Percentiles rank a stretch among this genome's conserved stretches.
Evolutionary conservation across 345 rosid species (phyloP).

Genomic region (Dipteronia dyeriana): DNA sequence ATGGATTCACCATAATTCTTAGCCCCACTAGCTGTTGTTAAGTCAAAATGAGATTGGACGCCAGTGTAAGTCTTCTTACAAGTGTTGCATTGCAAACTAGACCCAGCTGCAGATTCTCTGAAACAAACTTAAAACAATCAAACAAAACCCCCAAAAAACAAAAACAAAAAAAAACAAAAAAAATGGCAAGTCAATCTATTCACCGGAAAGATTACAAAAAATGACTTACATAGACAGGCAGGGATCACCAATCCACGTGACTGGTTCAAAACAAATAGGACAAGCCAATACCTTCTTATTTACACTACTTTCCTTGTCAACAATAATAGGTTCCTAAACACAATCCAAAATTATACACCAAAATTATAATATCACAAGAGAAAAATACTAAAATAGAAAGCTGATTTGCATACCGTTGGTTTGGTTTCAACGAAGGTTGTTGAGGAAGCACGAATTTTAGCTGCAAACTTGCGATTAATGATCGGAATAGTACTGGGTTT

Average conservation of each 20-base stretch:
- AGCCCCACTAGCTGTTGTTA: conserved; percentile 58
- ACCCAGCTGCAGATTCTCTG: conserved; percentile 48
- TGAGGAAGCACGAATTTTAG: conserved; percentile 48
- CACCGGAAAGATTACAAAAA: not conserved
- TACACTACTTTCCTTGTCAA: conserved; percentile 29
- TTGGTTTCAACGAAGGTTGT: conserved; percentile 47
- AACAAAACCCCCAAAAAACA: not conserved
- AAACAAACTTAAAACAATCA: conserved; percentile 19
- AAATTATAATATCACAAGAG: not conserved
- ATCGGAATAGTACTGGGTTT: not conserved
- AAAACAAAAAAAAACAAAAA: not conserved
- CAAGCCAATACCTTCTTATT: conserved; percentile 58
- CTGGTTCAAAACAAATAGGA: conserved; percentile 70
- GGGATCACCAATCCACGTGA: conserved; percentile 36
- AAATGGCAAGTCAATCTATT: not conserved
- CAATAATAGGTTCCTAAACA: conserved; percentile 38
- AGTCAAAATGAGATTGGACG: conserved; percentile 66
- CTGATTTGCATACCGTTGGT: conserved; percentile 34
- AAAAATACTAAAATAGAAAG: too few relatives aligned
- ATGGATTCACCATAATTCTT: conserved; percentile 49
- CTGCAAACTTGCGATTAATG: conserved; percentile 19
- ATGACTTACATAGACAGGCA: conserved; percentile 31
- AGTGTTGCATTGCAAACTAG: conserved; percentile 54
- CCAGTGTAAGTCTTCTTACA: conserved; percentile 67
- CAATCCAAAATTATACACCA: not conserved